Conservation (phyloP, 116 monocot genomes). For the Thalassia testudinum region DNA sequence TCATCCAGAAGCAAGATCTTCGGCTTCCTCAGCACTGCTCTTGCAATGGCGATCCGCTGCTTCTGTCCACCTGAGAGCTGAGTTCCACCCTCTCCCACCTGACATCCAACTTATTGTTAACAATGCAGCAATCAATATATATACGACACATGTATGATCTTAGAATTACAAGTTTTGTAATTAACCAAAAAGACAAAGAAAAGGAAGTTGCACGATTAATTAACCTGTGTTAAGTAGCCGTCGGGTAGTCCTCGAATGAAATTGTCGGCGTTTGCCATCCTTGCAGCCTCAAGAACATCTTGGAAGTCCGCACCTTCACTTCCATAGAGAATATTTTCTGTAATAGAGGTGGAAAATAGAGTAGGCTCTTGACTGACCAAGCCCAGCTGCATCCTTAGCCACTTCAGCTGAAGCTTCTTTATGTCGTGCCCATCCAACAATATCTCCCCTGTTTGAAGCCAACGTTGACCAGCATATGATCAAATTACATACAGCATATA, state of each 20-base stretch:
- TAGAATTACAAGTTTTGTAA: too few relatives aligned
- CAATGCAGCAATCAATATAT: too few relatives aligned
- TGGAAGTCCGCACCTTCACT: conserved; percentile 76
- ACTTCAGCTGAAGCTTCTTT: conserved; percentile 59
- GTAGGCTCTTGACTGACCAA: conserved; percentile 95
- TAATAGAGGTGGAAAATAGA: conserved; percentile 82
- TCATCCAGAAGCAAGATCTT: conserved; percentile 98
- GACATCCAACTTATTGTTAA: too few relatives aligned
- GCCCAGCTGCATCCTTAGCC: conserved; percentile 89
- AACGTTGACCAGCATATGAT: too few relatives aligned
- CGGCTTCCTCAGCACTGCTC: conserved; percentile 94
- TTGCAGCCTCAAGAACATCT: conserved; percentile 81
- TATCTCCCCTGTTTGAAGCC: conserved; percentile 44
- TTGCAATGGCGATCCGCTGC: conserved; percentile 92
- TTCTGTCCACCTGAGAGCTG: conserved; percentile 98
- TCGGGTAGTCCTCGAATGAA: conserved; percentile 84
- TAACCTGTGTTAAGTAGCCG: conserved; percentile 81
- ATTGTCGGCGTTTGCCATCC: conserved; percentile 86
- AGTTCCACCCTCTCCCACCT: conserved; percentile 94
- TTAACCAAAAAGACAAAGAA: background rate
- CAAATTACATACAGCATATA: too few relatives aligned
- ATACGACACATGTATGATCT: too few relatives aligned
- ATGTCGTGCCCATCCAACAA: conserved; percentile 89
- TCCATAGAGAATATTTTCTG: conserved; percentile 90
- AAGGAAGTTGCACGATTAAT: background rate